A percentile compares a stretch with the other conserved stretches of the same genome.
phyloP scores from a whole-genome alignment of 2,329 filamentous ascomycete genomes.

The Cercospora sojina region DNA sequence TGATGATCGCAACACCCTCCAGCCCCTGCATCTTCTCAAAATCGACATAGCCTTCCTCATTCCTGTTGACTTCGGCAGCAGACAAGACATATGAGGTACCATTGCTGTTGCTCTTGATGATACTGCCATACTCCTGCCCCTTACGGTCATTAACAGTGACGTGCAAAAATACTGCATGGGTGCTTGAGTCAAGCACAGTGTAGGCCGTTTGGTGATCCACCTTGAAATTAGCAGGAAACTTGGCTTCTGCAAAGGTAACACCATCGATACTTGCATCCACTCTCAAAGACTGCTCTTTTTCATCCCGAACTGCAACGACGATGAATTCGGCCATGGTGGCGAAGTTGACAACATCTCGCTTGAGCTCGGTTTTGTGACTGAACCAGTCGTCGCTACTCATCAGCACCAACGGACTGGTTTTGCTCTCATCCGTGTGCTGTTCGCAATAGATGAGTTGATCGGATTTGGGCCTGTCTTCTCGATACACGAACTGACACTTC shows the following conservation, averaged over 20 bases:
- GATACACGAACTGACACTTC: conserved; percentile 84
- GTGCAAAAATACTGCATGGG: conserved; percentile 90
- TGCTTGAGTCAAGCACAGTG: conserved; percentile 91
- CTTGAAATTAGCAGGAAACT: conserved; percentile 82
- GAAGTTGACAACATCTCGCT: conserved; percentile 75
- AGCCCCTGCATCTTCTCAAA: conserved; percentile 94
- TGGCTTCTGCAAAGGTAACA: conserved; percentile 72
- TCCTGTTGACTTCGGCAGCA: conserved; percentile 76
- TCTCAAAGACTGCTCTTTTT: conserved; percentile 66
- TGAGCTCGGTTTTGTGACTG: conserved; percentile 60
- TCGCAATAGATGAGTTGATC: conserved; percentile 65
- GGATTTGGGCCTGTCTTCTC: conserved; percentile 57
- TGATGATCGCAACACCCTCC: conserved; percentile 86
- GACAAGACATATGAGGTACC: conserved; percentile 92
- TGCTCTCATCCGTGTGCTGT: conserved; percentile 57
- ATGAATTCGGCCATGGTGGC: conserved; percentile 97
- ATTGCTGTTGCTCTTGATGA: conserved; percentile 98
- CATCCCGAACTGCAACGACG: conserved; percentile 71
- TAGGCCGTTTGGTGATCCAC: conserved; percentile 78
- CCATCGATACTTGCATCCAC: conserved; percentile 86
- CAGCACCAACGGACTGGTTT: conserved; percentile 60
- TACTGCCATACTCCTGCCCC: conserved; percentile 73
- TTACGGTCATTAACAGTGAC: conserved; percentile 71
- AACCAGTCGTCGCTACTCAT: conserved; percentile 80
- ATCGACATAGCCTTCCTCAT: conserved; percentile 76